Evolutionary conservation across 2,329 filamentous ascomycete genomes (phyloP).

Genomic region (Pseudopyricularia javanii): DNA sequence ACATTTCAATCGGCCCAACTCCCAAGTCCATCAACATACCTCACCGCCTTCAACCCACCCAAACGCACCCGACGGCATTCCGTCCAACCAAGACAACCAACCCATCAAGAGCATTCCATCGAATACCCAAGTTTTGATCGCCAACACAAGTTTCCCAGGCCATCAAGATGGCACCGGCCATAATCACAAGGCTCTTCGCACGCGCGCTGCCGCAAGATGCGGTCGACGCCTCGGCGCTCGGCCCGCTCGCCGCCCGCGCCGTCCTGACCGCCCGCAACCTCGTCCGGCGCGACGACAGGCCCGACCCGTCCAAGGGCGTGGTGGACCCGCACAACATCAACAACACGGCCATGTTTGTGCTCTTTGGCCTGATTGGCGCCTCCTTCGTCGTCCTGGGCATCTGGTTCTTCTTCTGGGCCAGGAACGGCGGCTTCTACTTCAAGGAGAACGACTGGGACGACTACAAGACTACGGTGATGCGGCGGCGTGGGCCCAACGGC

Average conservation of each 20-base stretch:
- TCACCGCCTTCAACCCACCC: no score
- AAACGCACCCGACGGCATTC: background rate
- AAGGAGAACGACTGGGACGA: conserved; percentile 87
- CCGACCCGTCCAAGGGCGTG: conserved; percentile 32
- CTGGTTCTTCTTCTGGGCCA: conserved; percentile 99
- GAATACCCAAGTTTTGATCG: background rate
- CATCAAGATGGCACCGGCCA: conserved; percentile 25
- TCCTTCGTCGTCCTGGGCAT: conserved; percentile 63
- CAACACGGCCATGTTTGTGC: conserved; percentile 63
- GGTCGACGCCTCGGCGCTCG: conserved; percentile 17
- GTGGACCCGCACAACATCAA: conserved; percentile 44
- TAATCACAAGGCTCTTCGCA: conserved; percentile 17
- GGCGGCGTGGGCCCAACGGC: conserved; percentile 80
- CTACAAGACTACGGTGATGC: conserved; percentile 88
- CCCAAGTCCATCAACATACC: no score
- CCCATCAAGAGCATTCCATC: no score
- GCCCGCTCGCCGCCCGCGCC: conserved; percentile 28
- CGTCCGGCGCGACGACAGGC: conserved; percentile 15
- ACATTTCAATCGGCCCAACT: no score
- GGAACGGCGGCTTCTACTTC: conserved; percentile 89
- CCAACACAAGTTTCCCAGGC: background rate
- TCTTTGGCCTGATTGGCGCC: conserved; percentile 76
- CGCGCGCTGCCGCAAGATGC: conserved; percentile 8
- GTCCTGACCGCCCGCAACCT: conserved; percentile 24
- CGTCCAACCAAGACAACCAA: no score